These are phyloP conservation scores for Trypanosoma platydactyli DNA, from an alignment of 208 protist species.

Conservation along the genomic window DNA sequence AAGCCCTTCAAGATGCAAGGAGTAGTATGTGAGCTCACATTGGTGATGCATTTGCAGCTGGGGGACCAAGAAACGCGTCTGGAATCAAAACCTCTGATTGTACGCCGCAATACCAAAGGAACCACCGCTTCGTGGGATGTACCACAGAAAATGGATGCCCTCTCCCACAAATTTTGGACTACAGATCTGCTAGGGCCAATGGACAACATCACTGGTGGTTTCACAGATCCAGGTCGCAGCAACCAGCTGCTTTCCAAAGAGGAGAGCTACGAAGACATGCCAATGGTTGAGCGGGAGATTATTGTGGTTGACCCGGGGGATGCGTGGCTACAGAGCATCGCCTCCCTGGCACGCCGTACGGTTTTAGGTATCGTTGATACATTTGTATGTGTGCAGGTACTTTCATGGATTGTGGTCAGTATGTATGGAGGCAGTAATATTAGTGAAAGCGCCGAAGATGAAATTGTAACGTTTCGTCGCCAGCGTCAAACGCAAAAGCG, in stretches of 20 bases:
- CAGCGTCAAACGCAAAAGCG: constrained; percentile 6
- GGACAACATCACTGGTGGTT: constrained; percentile 14
- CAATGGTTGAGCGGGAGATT: constrained; percentile 21
- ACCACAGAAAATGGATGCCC: constrained; percentile 1
- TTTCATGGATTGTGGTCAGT: constrained; percentile 25
- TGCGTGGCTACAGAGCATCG: constrained; percentile 8
- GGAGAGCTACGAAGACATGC: constrained; percentile 2
- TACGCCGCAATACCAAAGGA: background rate
- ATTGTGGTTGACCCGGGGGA: constrained; percentile 22
- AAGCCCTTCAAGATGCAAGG: constrained; percentile 14
- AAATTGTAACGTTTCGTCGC: constrained; percentile 2
- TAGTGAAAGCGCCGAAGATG: constrained; percentile 1
- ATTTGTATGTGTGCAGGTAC: constrained; percentile 2
- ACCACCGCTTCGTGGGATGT: background rate
- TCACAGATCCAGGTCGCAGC: constrained; percentile 25
- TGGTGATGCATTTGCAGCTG: background rate
- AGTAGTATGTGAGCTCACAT: constrained; percentile 16
- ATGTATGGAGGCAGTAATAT: constrained; percentile 5
- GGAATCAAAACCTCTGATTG: constrained; percentile 10
- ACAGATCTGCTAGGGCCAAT: constrained; percentile 14
- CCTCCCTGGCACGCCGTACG: constrained; percentile 1
- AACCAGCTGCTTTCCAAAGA: constrained; percentile 15
- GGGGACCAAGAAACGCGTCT: background rate
- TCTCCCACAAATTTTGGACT: constrained; percentile 23
- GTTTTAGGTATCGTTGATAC: constrained; percentile 19